Base-by-base conservation (phyloP, 140 eudicot species). In the Bidens hawaiensis region DNA sequence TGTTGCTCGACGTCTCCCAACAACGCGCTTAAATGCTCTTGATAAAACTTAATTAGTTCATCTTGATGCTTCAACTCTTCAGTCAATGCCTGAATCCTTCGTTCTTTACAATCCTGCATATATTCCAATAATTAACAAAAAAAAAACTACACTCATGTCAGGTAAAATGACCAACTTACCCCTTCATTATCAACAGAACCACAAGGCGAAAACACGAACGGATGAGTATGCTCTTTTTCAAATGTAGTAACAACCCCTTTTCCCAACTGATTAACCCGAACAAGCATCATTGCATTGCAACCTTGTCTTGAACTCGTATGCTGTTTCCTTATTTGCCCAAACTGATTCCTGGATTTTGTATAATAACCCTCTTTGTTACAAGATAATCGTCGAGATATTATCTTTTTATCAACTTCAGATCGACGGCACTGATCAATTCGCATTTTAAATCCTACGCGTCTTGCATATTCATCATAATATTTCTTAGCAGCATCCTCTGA, bases 271-370 rank as follows among this genome's bases (percentile, higher is more conserved):
- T 60, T 69, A 52, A 79, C 55, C 75, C 74, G 69, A 24, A 76
- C 85, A 34, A 75, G 36, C 67, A 83, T 69, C 85, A 82, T 82
- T 4, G 89, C 89, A 28, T 83, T 75, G 48, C 88, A 82, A 59
- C 82, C 88, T 72, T 78, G 84, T 59, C 78, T 49, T 46, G 72
- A 65, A 75, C 82, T 78, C 2, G 79, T 26, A 19, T 75, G 76
- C 26, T 72, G 77, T 51, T 82, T 78, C 64, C 69, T 59, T 28
- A 64, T 30, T 17, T 74, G 77, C 38, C 81, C 88, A 68, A 70
- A 68, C 45, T 68, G 76, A 17, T 65, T 80, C 65, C 69, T 76
- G 73, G 75, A 22, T 67, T 63, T 76, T 34, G 62, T 69, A 67
- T 79, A 68, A 60, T 78, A 76, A 7, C 85, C 85, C 47, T 75